These are phyloP conservation scores for Mycena albidolilacea DNA, from an alignment of 768 basidiomycete genomes.

Conservation along the genomic window DNA sequence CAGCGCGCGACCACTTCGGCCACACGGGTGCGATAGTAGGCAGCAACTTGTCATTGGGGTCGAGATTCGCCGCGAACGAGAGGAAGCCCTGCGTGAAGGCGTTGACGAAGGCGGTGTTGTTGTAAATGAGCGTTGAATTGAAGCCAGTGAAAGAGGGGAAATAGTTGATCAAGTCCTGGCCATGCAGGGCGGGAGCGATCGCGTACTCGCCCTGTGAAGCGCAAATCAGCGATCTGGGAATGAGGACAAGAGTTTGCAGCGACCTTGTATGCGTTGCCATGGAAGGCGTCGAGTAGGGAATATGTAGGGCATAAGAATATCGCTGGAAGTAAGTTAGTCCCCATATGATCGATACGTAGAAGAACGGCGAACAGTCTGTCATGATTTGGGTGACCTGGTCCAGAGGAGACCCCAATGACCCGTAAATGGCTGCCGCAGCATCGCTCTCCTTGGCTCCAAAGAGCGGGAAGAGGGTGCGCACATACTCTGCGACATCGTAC, in stretches of 20 bases:
- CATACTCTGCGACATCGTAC: slow-evolving; percentile 34
- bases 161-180: not conserved
- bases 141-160: slow-evolving; percentile 5
- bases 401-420: slow-evolving; percentile 29
- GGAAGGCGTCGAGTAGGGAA: slow-evolving; percentile 1
- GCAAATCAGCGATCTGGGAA: not conserved
- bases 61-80: slow-evolving; percentile 38
- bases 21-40: slow-evolving; percentile 33
- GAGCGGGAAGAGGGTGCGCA: slow-evolving; percentile 41
- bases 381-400: slow-evolving; percentile 5
- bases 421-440: slow-evolving; percentile 36
- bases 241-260: not conserved
- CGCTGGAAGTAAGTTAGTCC: not conserved
- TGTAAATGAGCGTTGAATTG: not conserved
- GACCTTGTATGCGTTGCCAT: slow-evolving; percentile 1
- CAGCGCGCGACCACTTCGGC: slow-evolving; percentile 11
- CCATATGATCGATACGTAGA: no score
- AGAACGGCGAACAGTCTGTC: not conserved
- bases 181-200: not conserved
- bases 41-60: slow-evolving; percentile 43
- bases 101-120: slow-evolving; percentile 43
- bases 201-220: slow-evolving; percentile 8
- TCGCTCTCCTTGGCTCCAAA: slow-evolving; percentile 34
- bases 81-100: slow-evolving; percentile 47
- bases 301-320: slow-evolving; percentile 6